These are phyloP conservation scores for Colletotrichum karsti DNA, from an alignment of 2,329 filamentous ascomycete species.

Conservation along the genomic window DNA sequence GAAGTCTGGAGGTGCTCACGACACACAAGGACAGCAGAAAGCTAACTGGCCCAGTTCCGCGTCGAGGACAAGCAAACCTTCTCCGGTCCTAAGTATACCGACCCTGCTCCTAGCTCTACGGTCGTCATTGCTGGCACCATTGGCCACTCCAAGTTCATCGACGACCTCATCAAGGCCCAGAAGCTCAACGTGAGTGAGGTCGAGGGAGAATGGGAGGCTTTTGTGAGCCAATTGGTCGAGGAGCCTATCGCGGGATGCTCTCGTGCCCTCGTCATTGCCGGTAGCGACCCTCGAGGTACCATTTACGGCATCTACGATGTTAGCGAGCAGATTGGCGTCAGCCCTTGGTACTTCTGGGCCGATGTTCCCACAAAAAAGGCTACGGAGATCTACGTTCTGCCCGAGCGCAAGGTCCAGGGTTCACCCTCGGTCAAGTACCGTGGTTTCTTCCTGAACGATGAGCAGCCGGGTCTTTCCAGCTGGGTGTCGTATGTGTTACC, in stretches of 20 bases:
- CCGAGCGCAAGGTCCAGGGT: slow-evolving; percentile 62
- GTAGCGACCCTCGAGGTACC: slow-evolving; percentile 70
- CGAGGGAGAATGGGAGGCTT: slow-evolving; percentile 75
- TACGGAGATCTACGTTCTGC: slow-evolving; percentile 62
- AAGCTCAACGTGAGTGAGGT: slow-evolving; percentile 67
- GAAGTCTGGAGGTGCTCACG: not conserved
- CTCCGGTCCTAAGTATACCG: slow-evolving; percentile 52
- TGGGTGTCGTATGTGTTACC: slow-evolving; percentile 58
- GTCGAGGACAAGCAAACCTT: slow-evolving; percentile 51
- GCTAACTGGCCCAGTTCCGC: slow-evolving; percentile 45
- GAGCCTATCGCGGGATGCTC: slow-evolving; percentile 64
- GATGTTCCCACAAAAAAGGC: slow-evolving; percentile 65
- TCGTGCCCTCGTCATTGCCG: slow-evolving; percentile 72
- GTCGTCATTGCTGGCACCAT: slow-evolving; percentile 76
- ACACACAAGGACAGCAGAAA: not conserved
- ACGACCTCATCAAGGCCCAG: slow-evolving; percentile 60
- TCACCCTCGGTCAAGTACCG: slow-evolving; percentile 73
- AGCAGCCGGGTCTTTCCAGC: slow-evolving; percentile 72
- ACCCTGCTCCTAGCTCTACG: slow-evolving; percentile 51
- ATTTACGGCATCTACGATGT: slow-evolving; percentile 78
- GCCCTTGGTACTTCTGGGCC: slow-evolving; percentile 75
- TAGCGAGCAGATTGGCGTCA: slow-evolving; percentile 78
- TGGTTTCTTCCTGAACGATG: slow-evolving; percentile 77
- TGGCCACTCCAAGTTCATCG: slow-evolving; percentile 69
- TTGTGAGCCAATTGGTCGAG: slow-evolving; percentile 65